Evolutionary conservation across 352 stramenopile species (phyloP).

Genomic region (Discostella stelligera): DNA sequence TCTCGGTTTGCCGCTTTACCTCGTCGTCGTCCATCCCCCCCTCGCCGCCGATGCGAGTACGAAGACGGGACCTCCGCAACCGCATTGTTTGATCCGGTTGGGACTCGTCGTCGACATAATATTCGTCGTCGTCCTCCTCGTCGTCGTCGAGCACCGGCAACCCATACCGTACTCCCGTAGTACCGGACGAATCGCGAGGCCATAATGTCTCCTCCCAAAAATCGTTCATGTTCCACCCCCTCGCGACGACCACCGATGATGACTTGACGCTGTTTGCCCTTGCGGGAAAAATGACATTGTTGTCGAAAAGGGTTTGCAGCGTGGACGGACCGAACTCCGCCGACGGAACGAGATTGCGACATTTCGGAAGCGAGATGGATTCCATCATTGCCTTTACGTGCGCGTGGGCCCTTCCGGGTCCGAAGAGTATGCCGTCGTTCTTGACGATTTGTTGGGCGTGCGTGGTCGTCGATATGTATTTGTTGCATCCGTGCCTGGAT

Average conservation of each 20-base stretch:
- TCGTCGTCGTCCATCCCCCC: slow-evolving; percentile 35
- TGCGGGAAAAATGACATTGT: slow-evolving; percentile 55
- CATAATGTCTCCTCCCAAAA: slow-evolving; percentile 78
- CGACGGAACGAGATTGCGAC: slow-evolving; percentile 49
- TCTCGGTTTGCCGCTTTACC: slow-evolving; percentile 16
- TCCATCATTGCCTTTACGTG: slow-evolving; percentile 50
- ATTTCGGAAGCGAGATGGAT: slow-evolving; percentile 32
- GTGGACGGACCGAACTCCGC: slow-evolving; percentile 57
- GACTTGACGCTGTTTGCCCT: slow-evolving; percentile 29
- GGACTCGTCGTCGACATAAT: slow-evolving; percentile 45
- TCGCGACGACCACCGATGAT: slow-evolving; percentile 32
- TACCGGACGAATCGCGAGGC: slow-evolving; percentile 66
- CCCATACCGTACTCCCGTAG: slow-evolving; percentile 62
- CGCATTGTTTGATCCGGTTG: slow-evolving; percentile 25
- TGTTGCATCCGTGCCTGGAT: slow-evolving; percentile 64
- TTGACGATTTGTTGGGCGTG: slow-evolving; percentile 65
- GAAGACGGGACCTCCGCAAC: neutral
- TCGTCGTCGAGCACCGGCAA: slow-evolving; percentile 54
- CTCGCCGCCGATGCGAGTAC: slow-evolving; percentile 15
- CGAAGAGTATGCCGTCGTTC: slow-evolving; percentile 68
- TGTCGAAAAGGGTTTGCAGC: slow-evolving; percentile 64
- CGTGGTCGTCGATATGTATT: slow-evolving; percentile 72
- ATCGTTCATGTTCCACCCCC: slow-evolving; percentile 65
- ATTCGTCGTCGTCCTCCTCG: slow-evolving; percentile 49
- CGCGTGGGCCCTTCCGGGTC: slow-evolving; percentile 66